Evolutionary conservation across 2,329 filamentous ascomycete species (phyloP), one percentile per base, ranked within the genome.

Genomic region (Penicillium sp.): DNA sequence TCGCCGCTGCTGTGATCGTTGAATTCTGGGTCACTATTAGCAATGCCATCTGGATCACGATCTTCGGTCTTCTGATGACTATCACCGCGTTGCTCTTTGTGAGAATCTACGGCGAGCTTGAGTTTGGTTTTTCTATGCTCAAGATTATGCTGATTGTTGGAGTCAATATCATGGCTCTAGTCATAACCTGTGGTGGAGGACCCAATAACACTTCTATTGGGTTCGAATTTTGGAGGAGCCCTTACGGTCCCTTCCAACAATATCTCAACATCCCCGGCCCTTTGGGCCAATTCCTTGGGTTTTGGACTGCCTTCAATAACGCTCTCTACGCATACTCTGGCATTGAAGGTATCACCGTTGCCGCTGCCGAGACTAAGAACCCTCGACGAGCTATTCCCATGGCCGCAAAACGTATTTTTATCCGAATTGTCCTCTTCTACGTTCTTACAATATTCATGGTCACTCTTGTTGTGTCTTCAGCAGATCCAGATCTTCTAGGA

Each of bases 131-230:
- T 55, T 76, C 78, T 2, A 61, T 78, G 18, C 70, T 83, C 57
- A 82, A 85, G 65, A 80, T 87, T 54, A 66, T 81, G 15, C 73
- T 86, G 31, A 79, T 87, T 41, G 66, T 86, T 53, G 80, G 81
- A 47, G 73, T 88, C 52, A 82, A 84, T 61, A 76, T 85, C 49
- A 78, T 85, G 56, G 81, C 81, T 9, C 9, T 39, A 18, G 63
- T 75, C 1, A 66, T 69, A 6, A 71, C 74, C 24, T 75, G 74
- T 41, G 73, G 77, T 45, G 78, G 79, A 47, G 61, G 21, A 2
- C 61, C 61, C 4, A 52, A 55, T 29, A 51, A 58, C 12, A 39
- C 52, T 24, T 31, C 56, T 9, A 61, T 79, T 0, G 75, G 74
- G 4, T 77, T 78, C 57, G 56, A 70, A n/a, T 78, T 72, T 59